A percentile compares a stretch with the other conserved stretches of the same genome.
These are phyloP conservation scores for Rubroboletus pulcherrimus DNA, from an alignment of 768 basidiomycete genomes.

Conservation along the genomic window DNA sequence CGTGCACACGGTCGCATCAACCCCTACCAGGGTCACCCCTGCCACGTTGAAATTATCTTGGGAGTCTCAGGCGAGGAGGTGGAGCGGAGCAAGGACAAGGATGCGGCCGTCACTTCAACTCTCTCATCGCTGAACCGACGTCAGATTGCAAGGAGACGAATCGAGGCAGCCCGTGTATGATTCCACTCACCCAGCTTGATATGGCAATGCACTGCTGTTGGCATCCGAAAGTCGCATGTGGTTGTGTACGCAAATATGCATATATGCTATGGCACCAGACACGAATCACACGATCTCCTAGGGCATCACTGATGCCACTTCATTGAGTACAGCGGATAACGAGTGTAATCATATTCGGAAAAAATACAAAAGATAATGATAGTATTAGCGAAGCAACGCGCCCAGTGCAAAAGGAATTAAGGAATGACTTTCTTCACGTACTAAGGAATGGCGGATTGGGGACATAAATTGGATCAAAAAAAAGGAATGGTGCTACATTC, in stretches of 20 bases:
- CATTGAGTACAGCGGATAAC: neutral
- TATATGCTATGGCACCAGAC: conserved; percentile 24
- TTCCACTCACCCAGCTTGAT: conserved; percentile 17
- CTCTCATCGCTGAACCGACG: conserved; percentile 75
- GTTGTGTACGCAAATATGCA: conserved; percentile 31
- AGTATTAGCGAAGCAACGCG: neutral
- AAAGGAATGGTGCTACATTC: neutral
- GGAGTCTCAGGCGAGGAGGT: conserved; percentile 76
- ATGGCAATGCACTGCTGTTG: conserved; percentile 14
- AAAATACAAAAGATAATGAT: conserved; percentile 10
- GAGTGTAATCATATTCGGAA: conserved; percentile 2
- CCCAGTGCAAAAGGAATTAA: neutral
- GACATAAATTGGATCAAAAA: too few species aligned
- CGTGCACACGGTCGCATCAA: conserved; percentile 97
- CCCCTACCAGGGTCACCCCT: conserved; percentile 98
- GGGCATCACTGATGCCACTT: neutral
- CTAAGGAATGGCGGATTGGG: neutral
- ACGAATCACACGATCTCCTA: neutral
- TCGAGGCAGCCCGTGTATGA: conserved; percentile 74
- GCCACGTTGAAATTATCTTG: conserved; percentile 94
- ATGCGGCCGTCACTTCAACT: conserved; percentile 42
- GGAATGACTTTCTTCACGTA: neutral
- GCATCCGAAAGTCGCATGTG: conserved; percentile 13
- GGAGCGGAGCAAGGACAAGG: conserved; percentile 88
- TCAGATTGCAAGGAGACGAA: conserved; percentile 83